These are phyloP conservation scores for Suillus fuscotomentosus DNA, from an alignment of 768 basidiomycete genomes.

Conservation along the genomic window DNA sequence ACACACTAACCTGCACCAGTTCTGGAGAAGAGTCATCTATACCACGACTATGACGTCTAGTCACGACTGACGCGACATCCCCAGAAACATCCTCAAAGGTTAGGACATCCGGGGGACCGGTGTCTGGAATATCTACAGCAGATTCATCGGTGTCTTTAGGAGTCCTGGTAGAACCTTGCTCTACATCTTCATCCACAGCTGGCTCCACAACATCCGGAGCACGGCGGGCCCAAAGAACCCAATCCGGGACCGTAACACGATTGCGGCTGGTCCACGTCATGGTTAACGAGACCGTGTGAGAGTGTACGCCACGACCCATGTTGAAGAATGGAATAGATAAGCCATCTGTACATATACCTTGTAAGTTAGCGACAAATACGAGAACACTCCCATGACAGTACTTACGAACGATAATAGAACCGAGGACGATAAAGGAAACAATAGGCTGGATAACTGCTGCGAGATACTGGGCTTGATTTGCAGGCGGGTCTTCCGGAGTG, in stretches of 20 bases:
- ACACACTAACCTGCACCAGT: conserved; percentile 20
- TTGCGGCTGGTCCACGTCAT: conserved; percentile 40
- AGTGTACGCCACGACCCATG: conserved; percentile 44
- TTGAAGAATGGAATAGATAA: conserved; percentile 70
- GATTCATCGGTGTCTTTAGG: background rate
- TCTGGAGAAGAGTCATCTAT: background rate
- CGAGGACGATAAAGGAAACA: conserved; percentile 83
- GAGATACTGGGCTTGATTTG: conserved; percentile 70
- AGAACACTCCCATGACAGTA: conserved; percentile 6
- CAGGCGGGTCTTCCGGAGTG: conserved; percentile 54
- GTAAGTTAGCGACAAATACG: background rate
- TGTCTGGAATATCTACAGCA: background rate
- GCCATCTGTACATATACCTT: conserved; percentile 44
- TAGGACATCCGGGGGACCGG: background rate
- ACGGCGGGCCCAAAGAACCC: conserved; percentile 39
- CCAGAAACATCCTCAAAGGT: background rate
- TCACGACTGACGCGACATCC: background rate
- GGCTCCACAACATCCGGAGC: background rate
- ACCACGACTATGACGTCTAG: background rate
- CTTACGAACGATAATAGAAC: conserved; percentile 83
- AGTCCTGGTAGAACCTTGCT: conserved; percentile 14
- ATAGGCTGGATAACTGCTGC: conserved; percentile 75
- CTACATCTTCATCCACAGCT: conserved; percentile 15
- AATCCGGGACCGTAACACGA: conserved; percentile 38
- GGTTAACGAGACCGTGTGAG: conserved; percentile 46